These are phyloP conservation scores for Batkoa obscura DNA, from an alignment of 371 early-diverging fungal species.

Conservation along the genomic window DNA sequence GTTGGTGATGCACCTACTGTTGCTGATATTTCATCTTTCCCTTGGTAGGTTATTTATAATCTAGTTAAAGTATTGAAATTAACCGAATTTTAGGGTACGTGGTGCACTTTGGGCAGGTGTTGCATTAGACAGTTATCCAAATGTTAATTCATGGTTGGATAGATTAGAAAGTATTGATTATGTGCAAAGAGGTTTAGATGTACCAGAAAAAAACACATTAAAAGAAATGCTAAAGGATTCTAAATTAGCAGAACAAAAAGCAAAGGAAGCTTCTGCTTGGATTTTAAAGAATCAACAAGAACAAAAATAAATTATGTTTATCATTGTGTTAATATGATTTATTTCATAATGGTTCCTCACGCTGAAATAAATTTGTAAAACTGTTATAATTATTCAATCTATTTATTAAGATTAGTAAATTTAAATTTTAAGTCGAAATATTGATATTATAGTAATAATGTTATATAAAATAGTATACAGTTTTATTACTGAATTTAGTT, in stretches of 20 bases:
- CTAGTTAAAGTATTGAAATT: background rate
- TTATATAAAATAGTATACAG: too few relatives aligned
- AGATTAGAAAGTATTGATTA: conserved; percentile 1
- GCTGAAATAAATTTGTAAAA: too few relatives aligned
- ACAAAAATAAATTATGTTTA: background rate
- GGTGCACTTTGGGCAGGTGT: background rate
- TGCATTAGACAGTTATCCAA: conserved; percentile 3
- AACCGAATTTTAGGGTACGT: background rate
- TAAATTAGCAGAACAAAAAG: background rate
- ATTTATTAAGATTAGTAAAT: too few relatives aligned
- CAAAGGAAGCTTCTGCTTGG: background rate
- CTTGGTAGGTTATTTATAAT: background rate
- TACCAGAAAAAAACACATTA: conserved; percentile 6
- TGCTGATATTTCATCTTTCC: background rate
- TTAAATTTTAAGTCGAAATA: too few relatives aligned
- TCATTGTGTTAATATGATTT: conserved; percentile 10
- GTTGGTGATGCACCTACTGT: conserved; percentile 11
- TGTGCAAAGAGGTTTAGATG: conserved; percentile 7
- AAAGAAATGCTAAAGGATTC: background rate
- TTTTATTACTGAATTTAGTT: too few relatives aligned
- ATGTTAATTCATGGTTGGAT: conserved; percentile 6
- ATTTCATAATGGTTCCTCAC: too few relatives aligned
- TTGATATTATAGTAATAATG: too few relatives aligned
- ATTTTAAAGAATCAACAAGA: background rate
- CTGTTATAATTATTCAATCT: too few relatives aligned